phyloP scores from a whole-genome alignment of 371 early-diverging fungal species.

The Choanephora cucurbitarum region DNA sequence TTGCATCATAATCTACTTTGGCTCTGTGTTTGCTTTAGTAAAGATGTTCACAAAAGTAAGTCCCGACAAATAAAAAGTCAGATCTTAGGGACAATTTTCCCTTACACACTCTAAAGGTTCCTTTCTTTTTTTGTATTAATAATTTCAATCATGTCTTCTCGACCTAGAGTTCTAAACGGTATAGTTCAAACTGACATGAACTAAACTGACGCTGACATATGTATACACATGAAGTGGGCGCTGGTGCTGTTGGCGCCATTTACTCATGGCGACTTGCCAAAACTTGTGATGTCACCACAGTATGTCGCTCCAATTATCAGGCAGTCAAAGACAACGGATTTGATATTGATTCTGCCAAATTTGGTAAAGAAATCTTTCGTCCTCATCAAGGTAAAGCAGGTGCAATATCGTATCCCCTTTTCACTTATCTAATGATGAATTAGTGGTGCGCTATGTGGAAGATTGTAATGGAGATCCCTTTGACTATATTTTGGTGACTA shows the following conservation, averaged over 20 bases:
- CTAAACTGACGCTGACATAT: too few species aligned
- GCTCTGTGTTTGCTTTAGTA: too few species aligned
- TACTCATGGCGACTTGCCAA: slow-evolving; percentile 73
- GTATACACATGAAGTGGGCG: slow-evolving; percentile 79
- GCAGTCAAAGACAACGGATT: slow-evolving; percentile 66
- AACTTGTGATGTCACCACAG: slow-evolving; percentile 64
- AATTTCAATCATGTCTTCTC: too few species aligned
- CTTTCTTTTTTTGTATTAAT: too few species aligned
- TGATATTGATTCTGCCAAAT: slow-evolving; percentile 62
- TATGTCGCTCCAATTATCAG: slow-evolving; percentile 84
- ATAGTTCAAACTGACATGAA: too few species aligned
- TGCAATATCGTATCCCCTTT: neutral
- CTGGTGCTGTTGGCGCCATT: slow-evolving; percentile 82
- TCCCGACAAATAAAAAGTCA: too few species aligned
- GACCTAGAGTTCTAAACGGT: too few species aligned
- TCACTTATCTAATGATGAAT: too few species aligned
- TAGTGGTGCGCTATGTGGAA: slow-evolving; percentile 55
- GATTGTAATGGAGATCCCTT: slow-evolving; percentile 53
- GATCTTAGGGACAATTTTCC: too few species aligned
- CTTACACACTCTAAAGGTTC: too few species aligned
- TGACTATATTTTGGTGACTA: slow-evolving; percentile 75
- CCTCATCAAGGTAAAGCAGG: slow-evolving; percentile 56
- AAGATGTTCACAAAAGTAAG: too few species aligned
- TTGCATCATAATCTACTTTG: too few species aligned
- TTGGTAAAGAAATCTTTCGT: slow-evolving; percentile 61